These are phyloP conservation scores for Aspergillus alliaceus DNA, from an alignment of 2,329 filamentous ascomycete genomes.

Conservation along the genomic window DNA sequence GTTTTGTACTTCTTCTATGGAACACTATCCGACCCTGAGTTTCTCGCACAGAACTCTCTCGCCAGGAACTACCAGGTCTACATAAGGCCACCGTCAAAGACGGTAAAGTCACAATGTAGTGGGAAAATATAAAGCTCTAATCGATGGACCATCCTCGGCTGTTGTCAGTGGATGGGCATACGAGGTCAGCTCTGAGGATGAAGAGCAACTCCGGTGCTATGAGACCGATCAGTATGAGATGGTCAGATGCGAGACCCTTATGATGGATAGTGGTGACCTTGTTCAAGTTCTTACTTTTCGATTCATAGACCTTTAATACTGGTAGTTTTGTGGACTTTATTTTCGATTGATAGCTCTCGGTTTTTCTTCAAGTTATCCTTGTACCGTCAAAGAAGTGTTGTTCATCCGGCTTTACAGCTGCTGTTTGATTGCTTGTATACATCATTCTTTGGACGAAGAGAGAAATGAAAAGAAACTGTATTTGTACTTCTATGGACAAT, in stretches of 20 bases:
- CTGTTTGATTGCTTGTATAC: too few species aligned
- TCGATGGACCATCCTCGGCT: not conserved
- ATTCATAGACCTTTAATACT: not conserved
- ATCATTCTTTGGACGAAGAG: too few species aligned
- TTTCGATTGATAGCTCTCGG: too few species aligned
- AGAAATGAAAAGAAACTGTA: too few species aligned
- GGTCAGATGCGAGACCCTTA: not conserved
- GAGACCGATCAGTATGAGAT: not conserved
- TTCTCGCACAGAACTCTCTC: not conserved
- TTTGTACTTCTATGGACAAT: too few species aligned
- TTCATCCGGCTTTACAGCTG: too few species aligned
- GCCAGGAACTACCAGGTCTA: not conserved
- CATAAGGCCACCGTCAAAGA: not conserved
- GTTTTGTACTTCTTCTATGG: not conserved
- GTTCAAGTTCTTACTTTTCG: not conserved
- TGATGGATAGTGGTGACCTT: not conserved
- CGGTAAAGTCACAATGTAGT: not conserved
- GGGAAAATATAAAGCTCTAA: not conserved
- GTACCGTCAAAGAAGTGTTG: too few species aligned
- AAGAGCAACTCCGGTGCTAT: not conserved
- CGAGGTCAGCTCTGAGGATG: not conserved
- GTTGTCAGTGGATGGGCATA: not conserved
- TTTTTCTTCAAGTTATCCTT: too few species aligned
- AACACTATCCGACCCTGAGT: not conserved
- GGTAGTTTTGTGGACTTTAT: too few species aligned